These are phyloP conservation scores for Epichloe amarillans DNA, from an alignment of 2,329 filamentous ascomycete species.

Conservation along the genomic window DNA sequence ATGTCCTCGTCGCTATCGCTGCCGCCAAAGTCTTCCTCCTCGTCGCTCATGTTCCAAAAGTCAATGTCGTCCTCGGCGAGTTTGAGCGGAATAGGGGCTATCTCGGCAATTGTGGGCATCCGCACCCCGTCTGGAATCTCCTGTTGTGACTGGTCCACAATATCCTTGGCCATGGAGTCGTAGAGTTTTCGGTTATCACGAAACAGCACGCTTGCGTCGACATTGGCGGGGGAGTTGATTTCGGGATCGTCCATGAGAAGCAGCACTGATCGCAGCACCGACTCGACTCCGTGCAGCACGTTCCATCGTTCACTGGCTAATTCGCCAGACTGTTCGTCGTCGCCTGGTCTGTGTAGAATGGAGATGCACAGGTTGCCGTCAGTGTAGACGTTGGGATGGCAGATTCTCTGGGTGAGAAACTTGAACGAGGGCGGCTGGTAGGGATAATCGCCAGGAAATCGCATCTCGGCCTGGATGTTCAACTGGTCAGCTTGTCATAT, in stretches of 20 bases:
- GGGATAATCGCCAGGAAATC: constrained; percentile 79
- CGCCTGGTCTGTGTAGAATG: constrained; percentile 83
- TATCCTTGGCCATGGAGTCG: constrained; percentile 51
- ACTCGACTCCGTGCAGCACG: constrained; percentile 85
- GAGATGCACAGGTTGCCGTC: constrained; percentile 92
- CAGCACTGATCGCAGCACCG: constrained; percentile 82
- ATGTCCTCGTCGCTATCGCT: constrained; percentile 55
- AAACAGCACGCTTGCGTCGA: constrained; percentile 80
- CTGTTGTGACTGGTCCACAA: constrained; percentile 59
- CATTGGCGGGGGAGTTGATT: constrained; percentile 89
- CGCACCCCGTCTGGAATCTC: constrained; percentile 69
- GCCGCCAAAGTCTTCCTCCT: constrained; percentile 66
- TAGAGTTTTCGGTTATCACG: constrained; percentile 60
- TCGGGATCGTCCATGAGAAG: constrained; percentile 89
- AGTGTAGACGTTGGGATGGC: constrained; percentile 86
- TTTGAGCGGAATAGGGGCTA: constrained; percentile 47
- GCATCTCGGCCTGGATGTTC: constrained; percentile 58
- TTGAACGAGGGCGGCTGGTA: constrained; percentile 80
- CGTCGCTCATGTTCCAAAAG: constrained; percentile 68
- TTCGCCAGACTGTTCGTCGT: constrained; percentile 88
- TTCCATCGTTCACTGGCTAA: constrained; percentile 85
- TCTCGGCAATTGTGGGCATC: constrained; percentile 66
- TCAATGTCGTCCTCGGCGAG: constrained; percentile 55
- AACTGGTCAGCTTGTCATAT: not conserved
- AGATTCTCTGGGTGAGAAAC: constrained; percentile 61